Percentiles rank a stretch among this genome's conserved stretches.
Conservation (phyloP, 805 yeast species). For the Kazachstania kunashirensis region DNA sequence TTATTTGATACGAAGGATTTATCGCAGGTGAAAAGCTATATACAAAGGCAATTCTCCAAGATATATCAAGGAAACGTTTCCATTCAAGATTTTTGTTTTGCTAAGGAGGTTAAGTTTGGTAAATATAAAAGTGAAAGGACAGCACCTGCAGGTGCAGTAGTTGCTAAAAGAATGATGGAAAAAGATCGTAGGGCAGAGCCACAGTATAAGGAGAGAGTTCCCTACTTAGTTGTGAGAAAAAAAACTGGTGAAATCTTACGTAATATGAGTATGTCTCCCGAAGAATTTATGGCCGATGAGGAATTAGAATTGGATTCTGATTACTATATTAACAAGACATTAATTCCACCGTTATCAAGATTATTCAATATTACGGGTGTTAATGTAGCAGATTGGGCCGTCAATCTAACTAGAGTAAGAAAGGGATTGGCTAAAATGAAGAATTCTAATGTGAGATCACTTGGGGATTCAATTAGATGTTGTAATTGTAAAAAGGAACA, state of each 20-base stretch:
- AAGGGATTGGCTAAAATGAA: conserved; percentile 3
- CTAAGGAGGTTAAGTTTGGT: conserved; percentile 81
- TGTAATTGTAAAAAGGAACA: conserved; percentile 30
- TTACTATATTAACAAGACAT: conserved; percentile 73
- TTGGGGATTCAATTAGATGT: conserved; percentile 18
- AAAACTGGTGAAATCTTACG: conserved; percentile 46
- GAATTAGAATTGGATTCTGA: conserved; percentile 57
- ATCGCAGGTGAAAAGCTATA: conserved; percentile 56
- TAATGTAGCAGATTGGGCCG: conserved; percentile 67
- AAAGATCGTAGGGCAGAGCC: conserved; percentile 70
- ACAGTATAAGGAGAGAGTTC: conserved; percentile 80
- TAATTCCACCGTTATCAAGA: conserved; percentile 85
- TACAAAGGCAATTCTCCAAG: conserved; percentile 55
- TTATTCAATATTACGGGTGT: conserved; percentile 77
- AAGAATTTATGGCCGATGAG: conserved; percentile 44
- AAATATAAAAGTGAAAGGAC: conserved; percentile 61
- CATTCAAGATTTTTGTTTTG: conserved; percentile 80
- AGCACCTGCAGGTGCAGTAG: conserved; percentile 86
- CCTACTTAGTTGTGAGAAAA: conserved; percentile 69
- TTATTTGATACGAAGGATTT: conserved; percentile 68
- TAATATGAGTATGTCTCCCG: conserved; percentile 75
- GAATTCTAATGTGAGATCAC: conserved; percentile 3
- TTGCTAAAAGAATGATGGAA: conserved; percentile 54
- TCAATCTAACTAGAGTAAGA: conserved; percentile 45
- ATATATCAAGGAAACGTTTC: conserved; percentile 54